These are phyloP conservation scores for Tolypocladium ovalisporum DNA, from an alignment of 2,329 filamentous ascomycete species.

Conservation along the genomic window DNA sequence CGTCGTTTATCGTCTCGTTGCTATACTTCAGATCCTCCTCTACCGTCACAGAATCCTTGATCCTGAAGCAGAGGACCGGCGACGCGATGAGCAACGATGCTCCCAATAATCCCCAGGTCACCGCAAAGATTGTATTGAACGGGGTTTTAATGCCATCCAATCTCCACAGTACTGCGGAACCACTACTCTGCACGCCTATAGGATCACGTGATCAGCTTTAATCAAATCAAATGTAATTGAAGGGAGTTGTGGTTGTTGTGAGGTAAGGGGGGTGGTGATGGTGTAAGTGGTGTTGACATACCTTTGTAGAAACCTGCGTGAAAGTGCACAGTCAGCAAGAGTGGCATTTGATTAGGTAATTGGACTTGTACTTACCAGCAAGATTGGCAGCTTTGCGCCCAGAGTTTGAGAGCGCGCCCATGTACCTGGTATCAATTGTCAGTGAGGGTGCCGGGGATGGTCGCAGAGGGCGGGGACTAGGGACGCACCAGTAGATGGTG, in stretches of 20 bases:
- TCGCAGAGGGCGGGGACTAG: constrained; percentile 10
- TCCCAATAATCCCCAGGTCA: constrained; percentile 62
- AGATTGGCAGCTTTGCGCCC: constrained; percentile 81
- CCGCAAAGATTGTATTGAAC: constrained; percentile 62
- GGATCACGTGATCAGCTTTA: constrained; percentile 44
- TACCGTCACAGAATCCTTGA: constrained; percentile 69
- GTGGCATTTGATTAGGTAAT: background rate
- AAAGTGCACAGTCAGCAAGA: background rate
- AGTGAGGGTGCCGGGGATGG: background rate
- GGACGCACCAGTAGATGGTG: constrained; percentile 80
- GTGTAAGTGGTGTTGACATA: background rate
- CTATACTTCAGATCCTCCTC: constrained; percentile 79
- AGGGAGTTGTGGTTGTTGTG: background rate
- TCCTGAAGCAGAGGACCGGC: constrained; percentile 68
- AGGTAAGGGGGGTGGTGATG: background rate
- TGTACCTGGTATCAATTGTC: constrained; percentile 48
- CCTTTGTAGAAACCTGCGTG: background rate
- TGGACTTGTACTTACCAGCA: background rate
- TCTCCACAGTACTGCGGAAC: constrained; percentile 42
- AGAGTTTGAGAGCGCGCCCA: constrained; percentile 89
- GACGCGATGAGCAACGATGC: constrained; percentile 66
- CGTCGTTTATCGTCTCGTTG: constrained; percentile 70
- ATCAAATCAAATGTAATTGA: background rate
- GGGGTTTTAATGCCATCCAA: constrained; percentile 28
- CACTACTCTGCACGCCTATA: constrained; percentile 60